Evolutionary conservation across 306 rosid genomes (phyloP), one percentile per base, ranked within the genome.

Genomic region (Clitoria ternatea): DNA sequence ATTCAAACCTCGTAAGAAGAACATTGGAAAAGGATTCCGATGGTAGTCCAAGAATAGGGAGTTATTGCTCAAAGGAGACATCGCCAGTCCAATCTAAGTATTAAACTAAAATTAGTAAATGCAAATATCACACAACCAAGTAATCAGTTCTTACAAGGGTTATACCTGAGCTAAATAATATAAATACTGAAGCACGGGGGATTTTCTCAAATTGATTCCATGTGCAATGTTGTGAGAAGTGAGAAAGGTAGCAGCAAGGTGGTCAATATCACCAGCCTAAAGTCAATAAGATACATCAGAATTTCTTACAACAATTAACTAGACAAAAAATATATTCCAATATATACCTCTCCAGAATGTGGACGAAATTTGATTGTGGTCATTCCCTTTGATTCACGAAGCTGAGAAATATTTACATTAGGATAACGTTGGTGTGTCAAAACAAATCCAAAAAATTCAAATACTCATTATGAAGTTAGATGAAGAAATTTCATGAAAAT

Each of bases 191-290:
- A 93, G 98, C 66, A 93, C 97, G 0, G 96, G 98, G 5, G 98
- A 93, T 77, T 93, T 93, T 66, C 90, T 90, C 89, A 93, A 85
- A 86, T 93, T 93, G 79, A 90, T 90, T 76, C 97, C 98, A 77
- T 93, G 98, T 18, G 98, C 98, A 44, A 93, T 93, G 74, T 89
- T 88, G 68, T 89, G 91, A 30, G 87, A 72, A 0, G 94, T 88
- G 64, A 93, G 94, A 82, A 90, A 93, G 27, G 98, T 87, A 61
- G 98, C 94, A 48, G 98, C 97, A 66, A 93, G 98, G 80, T 93
- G 98, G 87, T 93, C 98, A 74, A 93, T 85, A 84, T 93, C 97
- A 76, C 98, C 98, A 40, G 98, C 94, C 97, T 93, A 88, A 63
- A 81, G 29, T 39, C 12, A 74, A 49, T 48, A 66, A 20, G 36